These are phyloP conservation scores for Sutorius eximius DNA, from an alignment of 1,284 basidiomycete species.

Conservation along the genomic window DNA sequence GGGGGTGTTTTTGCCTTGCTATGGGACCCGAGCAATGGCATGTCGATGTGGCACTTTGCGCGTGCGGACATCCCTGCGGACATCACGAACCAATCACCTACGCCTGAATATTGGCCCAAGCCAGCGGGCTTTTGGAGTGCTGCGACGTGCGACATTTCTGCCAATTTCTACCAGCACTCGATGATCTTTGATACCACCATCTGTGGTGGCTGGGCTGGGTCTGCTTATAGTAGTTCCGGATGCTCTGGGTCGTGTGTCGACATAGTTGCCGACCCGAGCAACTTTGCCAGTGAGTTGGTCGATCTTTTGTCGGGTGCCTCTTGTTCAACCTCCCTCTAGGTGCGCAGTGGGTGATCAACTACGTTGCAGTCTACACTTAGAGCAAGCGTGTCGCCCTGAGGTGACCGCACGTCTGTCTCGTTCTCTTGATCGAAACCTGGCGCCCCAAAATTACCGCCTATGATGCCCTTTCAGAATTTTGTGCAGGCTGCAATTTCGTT, in stretches of 20 bases:
- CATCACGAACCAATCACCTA: conserved; percentile 53
- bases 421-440: background rate
- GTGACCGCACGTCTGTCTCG: background rate
- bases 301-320: background rate
- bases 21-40: conserved; percentile 59
- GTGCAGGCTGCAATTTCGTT: background rate
- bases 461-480: background rate
- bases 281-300: conserved; percentile 53
- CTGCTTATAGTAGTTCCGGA: conserved; percentile 50
- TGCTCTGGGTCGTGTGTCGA: conserved; percentile 72
- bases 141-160: conserved; percentile 58
- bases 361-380: conserved; percentile 5
- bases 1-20: conserved; percentile 79
- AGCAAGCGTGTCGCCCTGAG: background rate
- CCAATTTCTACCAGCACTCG: conserved; percentile 68
- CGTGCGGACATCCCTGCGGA: conserved; percentile 67
- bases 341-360: conserved; percentile 50
- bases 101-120: conserved; percentile 65
- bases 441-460: background rate
- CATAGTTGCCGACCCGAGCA: conserved; percentile 59
- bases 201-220: conserved; percentile 60
- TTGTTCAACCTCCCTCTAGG: conserved; percentile 31
- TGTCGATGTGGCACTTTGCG: conserved; percentile 78
- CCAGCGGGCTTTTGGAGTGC: conserved; percentile 68
- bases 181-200: conserved; percentile 67